A percentile compares a stretch with the other conserved stretches of the same genome.
Conservation (phyloP, 2,329 filamentous ascomycete genomes). For the Aspergillus uvarum region DNA sequence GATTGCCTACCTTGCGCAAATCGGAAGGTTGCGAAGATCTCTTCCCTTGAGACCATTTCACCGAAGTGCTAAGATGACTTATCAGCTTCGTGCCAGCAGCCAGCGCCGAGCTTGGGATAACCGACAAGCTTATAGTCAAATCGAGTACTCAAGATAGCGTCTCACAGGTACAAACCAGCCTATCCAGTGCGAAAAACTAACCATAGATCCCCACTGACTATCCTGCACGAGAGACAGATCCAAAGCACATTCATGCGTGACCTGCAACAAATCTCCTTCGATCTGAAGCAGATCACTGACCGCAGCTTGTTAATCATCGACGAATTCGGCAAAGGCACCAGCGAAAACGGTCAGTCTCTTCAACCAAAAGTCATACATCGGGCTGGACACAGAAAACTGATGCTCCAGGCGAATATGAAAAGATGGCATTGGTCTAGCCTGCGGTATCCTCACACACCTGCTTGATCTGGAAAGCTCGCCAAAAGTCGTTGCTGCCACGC, state of each 20-base stretch:
- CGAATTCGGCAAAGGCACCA: conserved; percentile 77
- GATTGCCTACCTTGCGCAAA: conserved; percentile 87
- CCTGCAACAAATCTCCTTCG: conserved; percentile 78
- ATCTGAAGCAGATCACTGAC: conserved; percentile 70
- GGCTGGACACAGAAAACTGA: no score
- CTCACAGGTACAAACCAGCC: conserved; percentile 47
- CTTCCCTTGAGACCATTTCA: not conserved
- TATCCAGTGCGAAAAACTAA: not conserved
- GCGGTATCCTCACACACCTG: conserved; percentile 60
- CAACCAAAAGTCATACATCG: not conserved
- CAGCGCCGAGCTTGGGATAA: conserved; percentile 74
- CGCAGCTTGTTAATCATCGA: conserved; percentile 85
- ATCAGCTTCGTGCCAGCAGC: conserved; percentile 80
- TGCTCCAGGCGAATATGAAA: conserved; percentile 1
- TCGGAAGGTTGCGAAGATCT: conserved; percentile 57
- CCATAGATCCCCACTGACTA: not conserved
- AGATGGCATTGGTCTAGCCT: conserved; percentile 66
- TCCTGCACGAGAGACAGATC: conserved; percentile 33
- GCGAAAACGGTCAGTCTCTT: conserved; percentile 49
- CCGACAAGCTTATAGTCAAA: conserved; percentile 87
- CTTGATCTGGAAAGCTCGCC: conserved; percentile 52
- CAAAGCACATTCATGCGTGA: conserved; percentile 77
- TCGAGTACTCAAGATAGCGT: conserved; percentile 73
- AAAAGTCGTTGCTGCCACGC: conserved; percentile 62
- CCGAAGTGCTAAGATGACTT: conserved; percentile 6